These are phyloP conservation scores for Diospyros kaki DNA, from an alignment of 148 eudicot species.

Conservation along the genomic window DNA sequence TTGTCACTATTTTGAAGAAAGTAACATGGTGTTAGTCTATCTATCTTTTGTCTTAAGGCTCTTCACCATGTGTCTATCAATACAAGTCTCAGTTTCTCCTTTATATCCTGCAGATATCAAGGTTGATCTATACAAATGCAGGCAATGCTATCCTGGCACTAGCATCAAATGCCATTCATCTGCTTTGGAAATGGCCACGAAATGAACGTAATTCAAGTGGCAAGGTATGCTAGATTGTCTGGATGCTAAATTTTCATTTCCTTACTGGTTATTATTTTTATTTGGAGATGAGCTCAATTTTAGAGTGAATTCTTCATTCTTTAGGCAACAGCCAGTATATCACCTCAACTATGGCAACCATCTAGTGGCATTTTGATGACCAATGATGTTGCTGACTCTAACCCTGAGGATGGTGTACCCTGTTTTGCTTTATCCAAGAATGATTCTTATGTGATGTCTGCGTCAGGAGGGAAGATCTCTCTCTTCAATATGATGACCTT, in stretches of 20 bases:
- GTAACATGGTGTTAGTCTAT: not conserved
- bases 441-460: slow-evolving; percentile 93
- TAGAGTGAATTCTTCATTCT: not conserved
- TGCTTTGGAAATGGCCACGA: slow-evolving; percentile 90
- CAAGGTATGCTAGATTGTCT: slow-evolving; percentile 37
- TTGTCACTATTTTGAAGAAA: not conserved
- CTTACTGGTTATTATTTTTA: not conserved
- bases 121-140: slow-evolving; percentile 79
- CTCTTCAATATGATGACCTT: slow-evolving; percentile 88
- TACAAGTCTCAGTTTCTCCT: slow-evolving; percentile 7
- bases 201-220: slow-evolving; percentile 58
- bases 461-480: slow-evolving; percentile 83
- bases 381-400: slow-evolving; percentile 63
- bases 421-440: slow-evolving; percentile 95
- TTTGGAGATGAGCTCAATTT: slow-evolving; percentile 1
- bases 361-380: slow-evolving; percentile 80
- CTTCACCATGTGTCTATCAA: not conserved
- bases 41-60: not conserved
- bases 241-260: not conserved
- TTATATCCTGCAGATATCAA: slow-evolving; percentile 60
- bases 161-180: slow-evolving; percentile 79
- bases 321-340: slow-evolving; percentile 70
- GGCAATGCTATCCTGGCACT: slow-evolving; percentile 83
- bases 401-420: slow-evolving; percentile 65
- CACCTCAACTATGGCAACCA: slow-evolving; percentile 91